A percentile compares a stretch with the other conserved stretches of the same genome.
Evolutionary conservation across 2,329 filamentous ascomycete genomes (phyloP).

Genomic region (Fusarium marasasianum): DNA sequence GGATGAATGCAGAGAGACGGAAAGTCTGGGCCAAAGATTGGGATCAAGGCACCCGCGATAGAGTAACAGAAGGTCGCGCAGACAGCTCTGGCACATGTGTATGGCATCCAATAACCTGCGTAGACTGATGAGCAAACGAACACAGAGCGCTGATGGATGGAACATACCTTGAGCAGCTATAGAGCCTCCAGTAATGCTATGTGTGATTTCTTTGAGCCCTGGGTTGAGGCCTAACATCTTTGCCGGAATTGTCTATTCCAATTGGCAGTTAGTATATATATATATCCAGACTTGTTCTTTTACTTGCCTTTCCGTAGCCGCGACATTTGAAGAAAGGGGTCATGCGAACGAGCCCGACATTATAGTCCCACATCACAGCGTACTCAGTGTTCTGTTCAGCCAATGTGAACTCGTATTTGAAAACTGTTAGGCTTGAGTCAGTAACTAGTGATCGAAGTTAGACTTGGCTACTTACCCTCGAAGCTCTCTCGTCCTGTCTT

Average conservation of each 20-base stretch:
- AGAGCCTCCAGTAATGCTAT: slow-evolving; percentile 93
- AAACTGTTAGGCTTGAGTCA: slow-evolving; percentile 33
- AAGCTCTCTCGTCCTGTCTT: slow-evolving; percentile 91
- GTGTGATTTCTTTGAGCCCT: slow-evolving; percentile 86
- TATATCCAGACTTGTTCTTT: background rate
- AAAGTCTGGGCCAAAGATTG: slow-evolving; percentile 88
- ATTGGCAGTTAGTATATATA: slow-evolving; percentile 21
- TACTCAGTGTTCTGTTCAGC: slow-evolving; percentile 74
- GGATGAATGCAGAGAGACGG: slow-evolving; percentile 74
- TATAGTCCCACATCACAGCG: slow-evolving; percentile 96
- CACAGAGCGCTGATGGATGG: background rate
- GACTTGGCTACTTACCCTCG: slow-evolving; percentile 70
- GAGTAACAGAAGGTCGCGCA: slow-evolving; percentile 89
- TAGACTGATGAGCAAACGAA: slow-evolving; percentile 16
- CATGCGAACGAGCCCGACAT: slow-evolving; percentile 90
- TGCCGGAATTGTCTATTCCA: slow-evolving; percentile 81
- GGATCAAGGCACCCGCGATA: slow-evolving; percentile 87
- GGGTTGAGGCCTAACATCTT: slow-evolving; percentile 83
- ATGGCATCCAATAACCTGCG: slow-evolving; percentile 96
- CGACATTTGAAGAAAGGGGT: slow-evolving; percentile 95
- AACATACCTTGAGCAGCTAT: slow-evolving; percentile 84
- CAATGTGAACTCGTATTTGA: slow-evolving; percentile 75
- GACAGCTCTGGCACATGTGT: slow-evolving; percentile 82
- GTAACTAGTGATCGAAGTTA: slow-evolving; percentile 2
- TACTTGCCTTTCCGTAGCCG: slow-evolving; percentile 81